A percentile compares a stretch with the other conserved stretches of the same genome.
These are phyloP conservation scores for Porphyrellus cyaneotinctus DNA, from an alignment of 768 basidiomycete genomes.

Conservation along the genomic window DNA sequence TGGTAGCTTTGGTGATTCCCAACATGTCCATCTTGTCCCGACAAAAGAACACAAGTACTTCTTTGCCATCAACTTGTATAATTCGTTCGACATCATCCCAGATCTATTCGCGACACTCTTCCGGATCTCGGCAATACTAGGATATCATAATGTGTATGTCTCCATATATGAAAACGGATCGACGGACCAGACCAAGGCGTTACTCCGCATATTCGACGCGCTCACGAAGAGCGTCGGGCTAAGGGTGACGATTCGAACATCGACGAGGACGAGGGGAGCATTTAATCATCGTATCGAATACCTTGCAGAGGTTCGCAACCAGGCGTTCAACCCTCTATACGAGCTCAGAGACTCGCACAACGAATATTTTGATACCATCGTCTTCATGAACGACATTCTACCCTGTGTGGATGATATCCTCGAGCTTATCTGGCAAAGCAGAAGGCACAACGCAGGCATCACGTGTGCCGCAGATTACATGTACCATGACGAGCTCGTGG, in stretches of 20 bases:
- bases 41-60: slow-evolving; percentile 91
- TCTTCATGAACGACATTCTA: slow-evolving; percentile 99
- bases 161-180: slow-evolving; percentile 99
- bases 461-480: slow-evolving; percentile 99
- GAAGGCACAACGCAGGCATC: slow-evolving; percentile 93
- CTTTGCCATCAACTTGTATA: slow-evolving; percentile 99
- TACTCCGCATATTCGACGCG: slow-evolving; percentile 92
- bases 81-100: slow-evolving; percentile 98
- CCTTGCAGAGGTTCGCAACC: slow-evolving; percentile 99
- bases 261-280: slow-evolving; percentile 86
- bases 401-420: slow-evolving; percentile 97
- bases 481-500: slow-evolving; percentile 92
- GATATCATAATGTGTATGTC: slow-evolving; percentile 97
- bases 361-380: slow-evolving; percentile 93
- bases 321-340: slow-evolving; percentile 92
- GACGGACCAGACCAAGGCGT: slow-evolving; percentile 96
- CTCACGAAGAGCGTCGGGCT: slow-evolving; percentile 86
- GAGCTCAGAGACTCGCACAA: slow-evolving; percentile 88
- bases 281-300: slow-evolving; percentile 99
- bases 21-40: slow-evolving; percentile 35
- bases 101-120: slow-evolving; percentile 97
- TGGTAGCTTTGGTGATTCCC: slow-evolving; percentile 38
- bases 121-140: slow-evolving; percentile 84
- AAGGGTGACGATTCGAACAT: slow-evolving; percentile 89
- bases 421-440: slow-evolving; percentile 94